Base-by-base conservation (phyloP, 2,329 filamentous ascomycete genomes). In the Curvularia lunata region DNA sequence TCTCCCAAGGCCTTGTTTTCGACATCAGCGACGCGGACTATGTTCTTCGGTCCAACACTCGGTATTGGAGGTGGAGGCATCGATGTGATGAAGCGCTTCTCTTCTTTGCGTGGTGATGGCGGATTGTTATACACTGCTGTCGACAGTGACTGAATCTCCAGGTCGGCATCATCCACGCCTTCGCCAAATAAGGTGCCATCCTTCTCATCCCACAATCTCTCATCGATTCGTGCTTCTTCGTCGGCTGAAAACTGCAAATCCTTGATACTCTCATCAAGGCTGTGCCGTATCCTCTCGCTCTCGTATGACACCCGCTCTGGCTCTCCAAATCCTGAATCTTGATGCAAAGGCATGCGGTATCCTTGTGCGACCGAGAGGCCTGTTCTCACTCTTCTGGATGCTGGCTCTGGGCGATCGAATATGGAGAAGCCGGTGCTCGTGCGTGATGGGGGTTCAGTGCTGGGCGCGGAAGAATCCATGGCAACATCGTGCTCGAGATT, bases 241-340 rank as follows among this genome's bases (percentile, higher is more conserved):
- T 57, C 50, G 1, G 58, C 42, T n/a, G 56, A 53, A 10, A 41
- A 46, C 12, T 46, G 59, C 28, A 64, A 23, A 25, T 69, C 63
- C n/a, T 53, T 54, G 52, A 69, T 64, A 23, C 61, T 68, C 16
- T 66, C 59, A 28, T 72, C 69, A 6, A 74, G 52, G 27, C 67
- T 70, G 28, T 65, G 62, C 8, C 70, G 61, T 42, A 73, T 69
- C 2, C 61, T 53, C 47, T 73, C 71, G 41, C 52, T 67, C 16
- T 75, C 70, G 27, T 61, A 67, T 5, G 63, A 64, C 4, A 61
- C 42, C 4, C 62, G 61, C 27, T 65, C 57, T 12, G 59, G 43
- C 18, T 70, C 65, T 16, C 59, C 67, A 50, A 77, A 75, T 0
- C 74, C 74, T 10, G 75, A 76, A 47, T 77, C 75, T 52, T 77